phyloP scores from a whole-genome alignment of 192 early-diverging fungal species.

The Linnemannia hyalina region DNA sequence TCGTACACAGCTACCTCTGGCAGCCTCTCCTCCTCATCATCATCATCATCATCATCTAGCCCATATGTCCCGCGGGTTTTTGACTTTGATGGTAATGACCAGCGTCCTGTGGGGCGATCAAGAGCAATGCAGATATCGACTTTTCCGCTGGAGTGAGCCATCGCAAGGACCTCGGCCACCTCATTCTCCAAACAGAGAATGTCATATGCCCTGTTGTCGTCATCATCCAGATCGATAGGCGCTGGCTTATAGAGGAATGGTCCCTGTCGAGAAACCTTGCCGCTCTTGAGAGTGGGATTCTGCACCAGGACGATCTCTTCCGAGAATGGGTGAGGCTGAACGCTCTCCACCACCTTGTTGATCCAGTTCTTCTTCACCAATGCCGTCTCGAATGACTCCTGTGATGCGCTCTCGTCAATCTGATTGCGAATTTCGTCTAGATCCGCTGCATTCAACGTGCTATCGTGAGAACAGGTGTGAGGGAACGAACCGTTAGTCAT shows the following conservation, averaged over 20 bases:
- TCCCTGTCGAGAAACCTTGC: constrained; percentile 57
- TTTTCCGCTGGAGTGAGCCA: constrained; percentile 72
- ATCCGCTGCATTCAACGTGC: constrained; percentile 24
- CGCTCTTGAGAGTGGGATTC: constrained; percentile 18
- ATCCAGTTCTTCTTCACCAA: constrained; percentile 58
- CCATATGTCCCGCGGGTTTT: constrained; percentile 5
- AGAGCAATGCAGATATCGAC: constrained; percentile 75
- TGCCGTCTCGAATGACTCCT: neutral
- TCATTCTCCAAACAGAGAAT: constrained; percentile 62
- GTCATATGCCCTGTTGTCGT: constrained; percentile 54
- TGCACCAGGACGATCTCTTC: constrained; percentile 25
- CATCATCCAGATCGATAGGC: constrained; percentile 48
- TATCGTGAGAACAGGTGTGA: neutral
- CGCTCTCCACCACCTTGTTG: constrained; percentile 49
- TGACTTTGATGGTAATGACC: constrained; percentile 33
- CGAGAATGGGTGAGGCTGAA: constrained; percentile 29
- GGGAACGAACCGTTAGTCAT: neutral
- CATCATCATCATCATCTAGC: neutral
- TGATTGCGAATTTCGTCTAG: constrained; percentile 32
- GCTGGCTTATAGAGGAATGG: constrained; percentile 64
- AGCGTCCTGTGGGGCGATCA: constrained; percentile 58
- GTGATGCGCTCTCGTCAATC: constrained; percentile 20
- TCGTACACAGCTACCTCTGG: constrained; percentile 54
- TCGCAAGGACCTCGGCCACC: constrained; percentile 64
- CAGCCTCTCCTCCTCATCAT: constrained; percentile 8